phyloP scores from a whole-genome alignment of 805 yeast genomes.

The Teunomyces lycoperdinae region DNA sequence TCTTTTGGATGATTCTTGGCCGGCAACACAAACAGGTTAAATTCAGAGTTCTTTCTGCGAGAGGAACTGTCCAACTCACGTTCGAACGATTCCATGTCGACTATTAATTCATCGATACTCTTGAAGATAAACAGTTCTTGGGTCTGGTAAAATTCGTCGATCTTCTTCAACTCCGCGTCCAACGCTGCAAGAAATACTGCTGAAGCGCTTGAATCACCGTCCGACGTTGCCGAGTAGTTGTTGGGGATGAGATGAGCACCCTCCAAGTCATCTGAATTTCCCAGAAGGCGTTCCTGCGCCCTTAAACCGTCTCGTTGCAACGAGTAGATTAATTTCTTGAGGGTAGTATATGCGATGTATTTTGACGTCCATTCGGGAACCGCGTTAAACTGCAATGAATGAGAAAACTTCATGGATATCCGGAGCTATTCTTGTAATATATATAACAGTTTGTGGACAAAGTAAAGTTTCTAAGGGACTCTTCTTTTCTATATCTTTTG shows the following conservation, averaged over 20 bases:
- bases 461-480: no score
- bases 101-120: slow-evolving; percentile 54
- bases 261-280: slow-evolving; percentile 25
- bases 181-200: slow-evolving; percentile 66
- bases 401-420: slow-evolving; percentile 83
- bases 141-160: slow-evolving; percentile 67
- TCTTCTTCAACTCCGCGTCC: slow-evolving; percentile 71
- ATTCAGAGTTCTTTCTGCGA: slow-evolving; percentile 6
- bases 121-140: slow-evolving; percentile 60
- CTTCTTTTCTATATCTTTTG: neutral
- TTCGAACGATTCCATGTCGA: slow-evolving; percentile 65
- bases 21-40: slow-evolving; percentile 5
- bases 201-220: slow-evolving; percentile 43
- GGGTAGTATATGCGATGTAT: slow-evolving; percentile 83
- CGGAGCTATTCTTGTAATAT: neutral
- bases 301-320: slow-evolving; percentile 64
- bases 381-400: slow-evolving; percentile 92
- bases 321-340: slow-evolving; percentile 80
- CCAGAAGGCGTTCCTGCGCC: slow-evolving; percentile 9
- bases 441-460: neutral
- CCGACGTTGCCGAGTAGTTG: slow-evolving; percentile 15
- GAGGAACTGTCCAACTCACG: slow-evolving; percentile 22
- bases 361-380: slow-evolving; percentile 97
- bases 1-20: neutral
- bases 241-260: slow-evolving; percentile 27